These are phyloP conservation scores for Tolypocladium pustulatum DNA, from an alignment of 2,329 filamentous ascomycete genomes.

Conservation along the genomic window DNA sequence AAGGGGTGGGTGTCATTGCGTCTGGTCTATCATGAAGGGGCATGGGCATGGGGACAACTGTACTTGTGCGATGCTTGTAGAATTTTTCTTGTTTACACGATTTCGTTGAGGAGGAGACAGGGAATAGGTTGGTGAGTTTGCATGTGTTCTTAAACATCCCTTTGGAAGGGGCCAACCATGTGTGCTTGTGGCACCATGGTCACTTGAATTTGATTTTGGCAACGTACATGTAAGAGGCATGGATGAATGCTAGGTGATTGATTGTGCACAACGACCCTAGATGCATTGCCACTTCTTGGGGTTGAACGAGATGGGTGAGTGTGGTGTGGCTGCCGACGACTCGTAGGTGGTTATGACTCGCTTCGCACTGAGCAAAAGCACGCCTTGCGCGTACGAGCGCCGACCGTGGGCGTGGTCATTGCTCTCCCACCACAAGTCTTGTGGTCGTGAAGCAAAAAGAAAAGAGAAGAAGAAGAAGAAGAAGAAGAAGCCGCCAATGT, in stretches of 20 bases:
- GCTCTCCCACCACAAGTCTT: no score
- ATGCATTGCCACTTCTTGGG: background rate
- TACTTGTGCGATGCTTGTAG: background rate
- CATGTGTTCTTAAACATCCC: background rate
- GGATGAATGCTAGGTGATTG: background rate
- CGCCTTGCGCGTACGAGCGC: background rate
- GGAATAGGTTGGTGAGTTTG: background rate
- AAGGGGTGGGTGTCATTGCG: background rate
- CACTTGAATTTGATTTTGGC: background rate
- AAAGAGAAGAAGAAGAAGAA: no score
- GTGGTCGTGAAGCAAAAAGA: background rate
- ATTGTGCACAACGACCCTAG: background rate
- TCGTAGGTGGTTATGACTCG: no score
- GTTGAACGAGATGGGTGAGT: background rate
- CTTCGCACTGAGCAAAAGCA: background rate
- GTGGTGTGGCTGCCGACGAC: background rate
- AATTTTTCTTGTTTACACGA: background rate
- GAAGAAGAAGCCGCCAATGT: no score
- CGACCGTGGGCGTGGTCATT: no score
- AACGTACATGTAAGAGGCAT: background rate
- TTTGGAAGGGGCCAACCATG: background rate
- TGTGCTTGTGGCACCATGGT: background rate
- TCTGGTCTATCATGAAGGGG: background rate
- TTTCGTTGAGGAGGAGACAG: background rate
- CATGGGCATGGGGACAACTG: background rate